Evolutionary conservation across 805 yeast genomes (phyloP), one percentile per base, ranked within the genome.

Genomic region (Grigorovia jiainica): DNA sequence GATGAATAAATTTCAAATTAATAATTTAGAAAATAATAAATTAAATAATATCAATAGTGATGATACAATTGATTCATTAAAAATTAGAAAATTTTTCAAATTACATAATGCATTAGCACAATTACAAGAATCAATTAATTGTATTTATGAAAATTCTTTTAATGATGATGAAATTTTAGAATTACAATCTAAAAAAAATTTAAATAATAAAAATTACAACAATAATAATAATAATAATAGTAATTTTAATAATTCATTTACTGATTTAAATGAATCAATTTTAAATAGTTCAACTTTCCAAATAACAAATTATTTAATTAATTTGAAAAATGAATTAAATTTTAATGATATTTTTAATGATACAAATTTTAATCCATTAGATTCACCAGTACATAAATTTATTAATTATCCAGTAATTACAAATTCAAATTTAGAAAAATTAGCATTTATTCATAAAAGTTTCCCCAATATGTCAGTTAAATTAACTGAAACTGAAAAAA

Each of bases 361-460:
- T 11, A 41, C 41, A 17, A 39, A 45, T 18, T 50, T 48, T 38
- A 38, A 49, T 10, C 25, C 34, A 5, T 42, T 39, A 6, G 16
- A 32, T 5, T 34, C 43, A 7, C 44, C 45, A 4, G 46, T 53
- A 4, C 45, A 48, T 33, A 8, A 34, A 16, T 47, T 41, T 34
- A 47, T 52, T 13, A 23, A 40, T 10, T 53, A 51, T 39, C 58
- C 58, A 5, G 51, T 53, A 4, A 40, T 49, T 4, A 44, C 50
- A 4, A 44, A 47, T 41, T 45, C 47, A 9, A 15, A 44, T 4
- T 34, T 53, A 30, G 56, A 52, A 39, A 42, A 49, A 15, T 39
- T 53, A 30, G 56, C 58, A 2, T 53, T 53, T 34, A 40, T 47
- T 21, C 58, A 53, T 38, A 47, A 41, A 40, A 48, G 53, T 43